Evolutionary conservation across 2,329 filamentous ascomycete genomes (phyloP), one percentile per base, ranked within the genome.

Genomic region (Cladophialophora carrionii): DNA sequence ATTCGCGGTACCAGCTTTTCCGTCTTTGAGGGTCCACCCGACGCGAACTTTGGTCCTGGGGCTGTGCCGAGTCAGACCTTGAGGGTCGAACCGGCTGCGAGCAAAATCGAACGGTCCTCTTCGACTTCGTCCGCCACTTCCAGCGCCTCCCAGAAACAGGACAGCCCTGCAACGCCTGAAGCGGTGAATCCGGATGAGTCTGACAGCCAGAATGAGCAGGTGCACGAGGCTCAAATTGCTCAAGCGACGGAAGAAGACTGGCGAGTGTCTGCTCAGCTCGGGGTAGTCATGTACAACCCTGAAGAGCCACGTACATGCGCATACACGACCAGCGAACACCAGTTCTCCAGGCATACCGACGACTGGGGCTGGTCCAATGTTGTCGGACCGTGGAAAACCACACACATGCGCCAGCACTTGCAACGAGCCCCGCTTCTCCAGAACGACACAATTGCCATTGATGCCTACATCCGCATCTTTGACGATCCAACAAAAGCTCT

Each of bases 341-440:
- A 86, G 62, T 88, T 87, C 74, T 84, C 83, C 70, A 79, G 80
- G 34, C 78, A 82, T 58, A 85, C 84, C 49, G 75, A 85, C 12
- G 86, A 88, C 70, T 87, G 85, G 82, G 86, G 86, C 2, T 88
- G 85, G 85, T 85, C 84, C 37, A 82, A 85, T 64, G 88, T 87
- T 72, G 82, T 84, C 70, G 82, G 82, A 5, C 84, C 84, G 4
- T 84, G 84, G 76, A 83, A 84, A 65, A 80, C 87, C 52, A 85
- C 88, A 57, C 81, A 85, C 57, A 74, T 78, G 37, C 84, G 86
- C n/a, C 80, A 82, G 64, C 83, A 82, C 61, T 80, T 81, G 34
- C 84, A 87, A 71, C 82, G 85, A 37, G 82, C 85, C 71, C 82
- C 86, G 9, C 77, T 88, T 8, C 78, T 88, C 22, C 84, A 82